A percentile compares a stretch with the other conserved stretches of the same genome.
These are phyloP conservation scores for Candida suzukii DNA, from an alignment of 805 yeast genomes.

Conservation along the genomic window DNA sequence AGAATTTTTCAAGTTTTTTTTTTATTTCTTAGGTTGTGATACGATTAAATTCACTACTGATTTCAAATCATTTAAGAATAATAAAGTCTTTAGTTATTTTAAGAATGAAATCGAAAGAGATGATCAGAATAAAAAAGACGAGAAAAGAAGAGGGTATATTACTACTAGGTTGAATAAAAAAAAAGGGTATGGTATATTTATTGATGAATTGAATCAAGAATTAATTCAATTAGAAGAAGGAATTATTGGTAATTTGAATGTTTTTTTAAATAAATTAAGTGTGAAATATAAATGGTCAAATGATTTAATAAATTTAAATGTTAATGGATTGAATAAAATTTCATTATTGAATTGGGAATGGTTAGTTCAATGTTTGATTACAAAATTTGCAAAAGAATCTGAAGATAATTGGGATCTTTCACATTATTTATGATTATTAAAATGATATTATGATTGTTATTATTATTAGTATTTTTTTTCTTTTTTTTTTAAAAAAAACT, in stretches of 20 bases:
- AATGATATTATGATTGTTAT: not conserved
- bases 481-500: too few relatives aligned
- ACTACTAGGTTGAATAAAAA: too few relatives aligned
- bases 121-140: too few relatives aligned
- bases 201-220: too few relatives aligned
- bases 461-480: too few relatives aligned
- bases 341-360: slow-evolving; percentile 50
- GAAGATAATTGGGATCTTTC: not conserved
- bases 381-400: slow-evolving; percentile 14
- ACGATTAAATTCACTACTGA: not conserved
- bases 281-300: too few relatives aligned
- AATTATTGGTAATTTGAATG: too few relatives aligned
- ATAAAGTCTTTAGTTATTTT: not conserved
- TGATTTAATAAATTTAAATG: too few relatives aligned
- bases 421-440: not conserved
- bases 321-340: not conserved
- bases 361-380: slow-evolving; percentile 56
- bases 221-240: too few relatives aligned
- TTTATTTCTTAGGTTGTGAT: slow-evolving; percentile 8
- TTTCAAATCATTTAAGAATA: not conserved
- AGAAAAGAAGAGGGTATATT: too few relatives aligned
- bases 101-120: not conserved
- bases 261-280: too few relatives aligned
- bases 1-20: slow-evolving; percentile 17
- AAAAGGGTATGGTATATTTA: too few relatives aligned